phyloP scores from a whole-genome alignment of 2,329 filamentous ascomycete genomes.

The Phaeomoniella chlamydospora region DNA sequence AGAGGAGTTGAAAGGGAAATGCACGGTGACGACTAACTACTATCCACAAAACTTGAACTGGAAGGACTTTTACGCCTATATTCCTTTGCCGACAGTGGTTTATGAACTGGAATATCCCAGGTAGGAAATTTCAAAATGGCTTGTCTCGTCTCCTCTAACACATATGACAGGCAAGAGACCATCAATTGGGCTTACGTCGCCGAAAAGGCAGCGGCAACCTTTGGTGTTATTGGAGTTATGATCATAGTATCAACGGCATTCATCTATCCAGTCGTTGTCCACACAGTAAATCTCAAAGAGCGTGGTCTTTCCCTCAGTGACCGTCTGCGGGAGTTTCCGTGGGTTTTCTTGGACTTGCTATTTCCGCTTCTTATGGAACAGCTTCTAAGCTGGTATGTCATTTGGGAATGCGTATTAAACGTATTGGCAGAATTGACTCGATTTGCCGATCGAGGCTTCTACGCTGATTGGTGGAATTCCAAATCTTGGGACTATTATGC shows the following conservation, averaged over 20 bases:
- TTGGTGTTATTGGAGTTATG: constrained; percentile 60
- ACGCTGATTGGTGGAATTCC: constrained; percentile 48
- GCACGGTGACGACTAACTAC: constrained; percentile 29
- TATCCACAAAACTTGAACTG: constrained; percentile 59
- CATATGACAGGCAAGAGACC: constrained; percentile 56
- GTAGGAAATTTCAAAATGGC: no score
- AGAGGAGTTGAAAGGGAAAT: constrained; percentile 52
- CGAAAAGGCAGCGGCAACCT: constrained; percentile 55
- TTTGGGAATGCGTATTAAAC: constrained; percentile 60
- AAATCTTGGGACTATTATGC: constrained; percentile 63
- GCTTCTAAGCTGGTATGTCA: constrained; percentile 64
- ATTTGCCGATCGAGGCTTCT: constrained; percentile 66
- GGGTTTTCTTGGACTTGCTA: constrained; percentile 59
- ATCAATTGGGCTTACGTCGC: constrained; percentile 63
- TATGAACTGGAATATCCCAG: constrained; percentile 58
- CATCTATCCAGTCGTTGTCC: constrained; percentile 62
- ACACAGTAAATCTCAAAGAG: constrained; percentile 54
- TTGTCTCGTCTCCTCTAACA: no score
- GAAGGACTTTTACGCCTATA: constrained; percentile 55
- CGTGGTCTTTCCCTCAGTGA: constrained; percentile 43
- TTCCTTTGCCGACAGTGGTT: constrained; percentile 59
- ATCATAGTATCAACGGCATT: constrained; percentile 62
- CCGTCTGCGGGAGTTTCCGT: constrained; percentile 55
- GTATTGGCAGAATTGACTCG: constrained; percentile 60
- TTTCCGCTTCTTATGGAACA: constrained; percentile 73